These are phyloP conservation scores for Senecio squalidus DNA, from an alignment of 140 eudicot genomes.

Conservation along the genomic window DNA sequence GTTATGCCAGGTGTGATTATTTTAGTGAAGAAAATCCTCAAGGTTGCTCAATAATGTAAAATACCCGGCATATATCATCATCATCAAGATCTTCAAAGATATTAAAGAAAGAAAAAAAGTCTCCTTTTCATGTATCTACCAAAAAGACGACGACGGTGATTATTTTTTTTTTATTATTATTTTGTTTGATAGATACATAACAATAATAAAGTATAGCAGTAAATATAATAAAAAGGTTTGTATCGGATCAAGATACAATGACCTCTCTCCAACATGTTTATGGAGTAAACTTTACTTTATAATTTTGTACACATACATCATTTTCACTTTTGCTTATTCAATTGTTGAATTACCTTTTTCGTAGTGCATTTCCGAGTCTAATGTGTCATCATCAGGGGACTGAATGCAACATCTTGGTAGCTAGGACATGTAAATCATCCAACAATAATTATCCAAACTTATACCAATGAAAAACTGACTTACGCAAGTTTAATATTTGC, in stretches of 20 bases:
- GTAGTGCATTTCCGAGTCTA: not conserved
- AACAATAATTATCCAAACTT: too few species aligned
- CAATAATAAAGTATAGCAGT: not conserved
- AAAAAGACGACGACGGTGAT: too few species aligned
- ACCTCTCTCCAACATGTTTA: too few species aligned
- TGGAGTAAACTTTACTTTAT: not conserved
- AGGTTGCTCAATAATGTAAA: conserved; percentile 49
- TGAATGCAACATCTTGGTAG: too few species aligned
- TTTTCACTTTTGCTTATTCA: not conserved
- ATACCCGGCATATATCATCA: not conserved
- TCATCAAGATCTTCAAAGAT: not conserved
- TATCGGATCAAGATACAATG: not conserved
- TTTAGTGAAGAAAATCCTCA: conserved; percentile 50
- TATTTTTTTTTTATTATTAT: too few species aligned
- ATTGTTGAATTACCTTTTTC: not conserved
- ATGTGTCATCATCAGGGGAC: not conserved
- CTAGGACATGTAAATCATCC: too few species aligned
- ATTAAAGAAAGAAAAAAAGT: not conserved
- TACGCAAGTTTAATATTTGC: too few species aligned
- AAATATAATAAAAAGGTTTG: too few species aligned
- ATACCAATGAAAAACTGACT: too few species aligned
- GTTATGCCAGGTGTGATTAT: conserved; percentile 32
- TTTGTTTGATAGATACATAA: too few species aligned
- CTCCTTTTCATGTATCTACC: too few species aligned
- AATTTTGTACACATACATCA: not conserved